Evolutionary conservation across 1,284 basidiomycete species (phyloP).

Genomic region (Ustilago loliicola): DNA sequence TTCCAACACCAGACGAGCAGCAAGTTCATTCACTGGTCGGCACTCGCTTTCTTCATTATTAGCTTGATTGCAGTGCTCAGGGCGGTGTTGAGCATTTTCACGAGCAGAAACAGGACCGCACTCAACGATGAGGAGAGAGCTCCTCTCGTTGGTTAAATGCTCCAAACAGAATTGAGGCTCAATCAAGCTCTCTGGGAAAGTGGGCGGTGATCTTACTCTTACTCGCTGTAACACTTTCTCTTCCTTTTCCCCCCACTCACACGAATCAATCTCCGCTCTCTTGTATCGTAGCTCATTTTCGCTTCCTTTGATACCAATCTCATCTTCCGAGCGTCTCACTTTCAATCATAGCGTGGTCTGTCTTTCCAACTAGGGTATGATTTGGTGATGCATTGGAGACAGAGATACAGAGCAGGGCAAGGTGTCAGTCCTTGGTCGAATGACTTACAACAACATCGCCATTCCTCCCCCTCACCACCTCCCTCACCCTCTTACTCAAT

Average conservation of each 20-base stretch:
- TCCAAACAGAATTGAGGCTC: no score
- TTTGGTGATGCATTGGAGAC: not conserved
- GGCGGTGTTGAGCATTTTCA: conserved; percentile 76
- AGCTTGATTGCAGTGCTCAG: conserved; percentile 86
- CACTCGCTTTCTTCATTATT: conserved; percentile 86
- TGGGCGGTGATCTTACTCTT: no score
- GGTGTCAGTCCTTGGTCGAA: conserved; percentile 28
- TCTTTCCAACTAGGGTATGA: no score
- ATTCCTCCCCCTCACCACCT: conserved; percentile 28
- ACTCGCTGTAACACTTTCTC: no score
- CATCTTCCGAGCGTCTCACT: not conserved
- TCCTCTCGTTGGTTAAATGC: conserved; percentile 74
- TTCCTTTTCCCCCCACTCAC: no score
- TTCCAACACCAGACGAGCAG: conserved; percentile 72
- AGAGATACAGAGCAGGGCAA: not conserved
- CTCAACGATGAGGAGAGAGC: conserved; percentile 84
- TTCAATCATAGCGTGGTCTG: no score
- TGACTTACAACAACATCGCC: conserved; percentile 42
- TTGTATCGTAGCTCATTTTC: not conserved
- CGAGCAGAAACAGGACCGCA: conserved; percentile 73
- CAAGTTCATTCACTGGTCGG: conserved; percentile 87
- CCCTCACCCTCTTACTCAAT: conserved; percentile 44
- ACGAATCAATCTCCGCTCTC: not conserved
- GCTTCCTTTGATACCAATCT: conserved; percentile 5
- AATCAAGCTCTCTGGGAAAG: no score